phyloP scores from a whole-genome alignment of 176 grass and related monocot species.

The Oropetium thomaeum region DNA sequence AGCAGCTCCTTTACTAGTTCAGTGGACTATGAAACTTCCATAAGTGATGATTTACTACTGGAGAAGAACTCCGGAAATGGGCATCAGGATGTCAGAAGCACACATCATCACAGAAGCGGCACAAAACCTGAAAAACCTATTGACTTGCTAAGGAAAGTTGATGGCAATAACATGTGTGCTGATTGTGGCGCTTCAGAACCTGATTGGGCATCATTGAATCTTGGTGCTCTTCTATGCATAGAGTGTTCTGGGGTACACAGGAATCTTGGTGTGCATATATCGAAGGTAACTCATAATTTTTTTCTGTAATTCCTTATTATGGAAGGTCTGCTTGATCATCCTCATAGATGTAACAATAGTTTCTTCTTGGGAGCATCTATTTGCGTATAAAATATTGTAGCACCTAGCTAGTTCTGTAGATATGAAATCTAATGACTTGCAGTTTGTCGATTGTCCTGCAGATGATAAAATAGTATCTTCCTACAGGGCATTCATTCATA shows the following conservation, averaged over 20 bases:
- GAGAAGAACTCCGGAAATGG: conserved; percentile 67
- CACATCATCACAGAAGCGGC: conserved; percentile 60
- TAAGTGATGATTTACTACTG: conserved; percentile 51
- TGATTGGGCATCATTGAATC: conserved; percentile 97
- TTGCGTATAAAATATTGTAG: background rate
- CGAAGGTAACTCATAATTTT: conserved; percentile 64
- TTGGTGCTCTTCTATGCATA: conserved; percentile 94
- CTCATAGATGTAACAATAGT: background rate
- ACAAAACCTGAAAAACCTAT: conserved; percentile 92
- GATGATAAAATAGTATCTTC: background rate
- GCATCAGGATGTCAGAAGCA: conserved; percentile 61
- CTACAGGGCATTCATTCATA: background rate
- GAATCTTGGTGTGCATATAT: conserved; percentile 99
- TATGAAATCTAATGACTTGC: background rate
- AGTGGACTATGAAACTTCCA: conserved; percentile 60
- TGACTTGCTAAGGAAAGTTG: conserved; percentile 73
- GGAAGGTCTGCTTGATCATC: background rate
- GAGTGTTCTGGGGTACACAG: conserved; percentile 97
- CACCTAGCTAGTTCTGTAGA: background rate
- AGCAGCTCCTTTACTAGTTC: conserved; percentile 88
- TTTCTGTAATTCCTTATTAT: conserved; percentile 13
- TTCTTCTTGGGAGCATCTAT: background rate
- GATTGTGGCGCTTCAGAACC: conserved; percentile 87
- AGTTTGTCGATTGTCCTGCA: background rate
- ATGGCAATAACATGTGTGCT: conserved; percentile 79